These are phyloP conservation scores for Tricladium varicosporioides DNA, from an alignment of 2,329 filamentous ascomycete genomes.

Conservation along the genomic window DNA sequence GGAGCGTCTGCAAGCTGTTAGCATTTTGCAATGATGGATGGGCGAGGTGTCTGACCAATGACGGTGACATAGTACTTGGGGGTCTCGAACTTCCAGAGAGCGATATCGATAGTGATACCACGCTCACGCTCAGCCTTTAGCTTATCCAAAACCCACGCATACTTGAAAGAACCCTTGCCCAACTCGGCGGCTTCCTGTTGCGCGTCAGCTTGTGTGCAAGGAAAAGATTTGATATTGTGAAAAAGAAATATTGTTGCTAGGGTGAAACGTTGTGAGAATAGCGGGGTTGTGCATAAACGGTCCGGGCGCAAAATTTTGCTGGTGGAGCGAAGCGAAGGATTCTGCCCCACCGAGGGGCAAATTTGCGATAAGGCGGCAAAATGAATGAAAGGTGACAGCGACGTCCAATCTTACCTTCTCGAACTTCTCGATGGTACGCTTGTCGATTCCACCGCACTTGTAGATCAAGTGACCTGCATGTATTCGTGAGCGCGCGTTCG, in stretches of 20 bases:
- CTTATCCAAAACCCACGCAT: conserved; percentile 99
- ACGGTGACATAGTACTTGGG: conserved; percentile 97
- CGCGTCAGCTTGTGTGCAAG: conserved; percentile 1
- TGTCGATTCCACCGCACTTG: conserved; percentile 99
- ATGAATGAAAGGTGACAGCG: conserved; percentile 11
- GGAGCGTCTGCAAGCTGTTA: conserved; percentile 69
- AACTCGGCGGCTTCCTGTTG: conserved; percentile 93
- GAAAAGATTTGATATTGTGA: conserved; percentile 20
- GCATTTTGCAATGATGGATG: neutral
- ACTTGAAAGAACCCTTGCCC: conserved; percentile 99
- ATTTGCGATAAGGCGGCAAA: conserved; percentile 26
- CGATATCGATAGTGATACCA: conserved; percentile 99
- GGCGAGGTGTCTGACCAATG: conserved; percentile 65
- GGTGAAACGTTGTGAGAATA: conserved; percentile 16
- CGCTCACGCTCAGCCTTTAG: conserved; percentile 99
- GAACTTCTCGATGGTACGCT: conserved; percentile 99
- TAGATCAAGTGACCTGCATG: conserved; percentile 91
- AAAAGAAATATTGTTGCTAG: conserved; percentile 1
- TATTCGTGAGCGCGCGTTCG: conserved; percentile 23
- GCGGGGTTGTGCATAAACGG: conserved; percentile 16
- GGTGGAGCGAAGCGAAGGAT: conserved; percentile 18
- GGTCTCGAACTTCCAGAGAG: conserved; percentile 99
- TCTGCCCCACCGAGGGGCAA: conserved; percentile 35
- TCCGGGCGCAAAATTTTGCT: conserved; percentile 27
- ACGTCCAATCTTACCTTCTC: conserved; percentile 77